Base-by-base conservation (phyloP, 495 filamentous ascomycete genomes). In the Hypoxylon intermedium region DNA sequence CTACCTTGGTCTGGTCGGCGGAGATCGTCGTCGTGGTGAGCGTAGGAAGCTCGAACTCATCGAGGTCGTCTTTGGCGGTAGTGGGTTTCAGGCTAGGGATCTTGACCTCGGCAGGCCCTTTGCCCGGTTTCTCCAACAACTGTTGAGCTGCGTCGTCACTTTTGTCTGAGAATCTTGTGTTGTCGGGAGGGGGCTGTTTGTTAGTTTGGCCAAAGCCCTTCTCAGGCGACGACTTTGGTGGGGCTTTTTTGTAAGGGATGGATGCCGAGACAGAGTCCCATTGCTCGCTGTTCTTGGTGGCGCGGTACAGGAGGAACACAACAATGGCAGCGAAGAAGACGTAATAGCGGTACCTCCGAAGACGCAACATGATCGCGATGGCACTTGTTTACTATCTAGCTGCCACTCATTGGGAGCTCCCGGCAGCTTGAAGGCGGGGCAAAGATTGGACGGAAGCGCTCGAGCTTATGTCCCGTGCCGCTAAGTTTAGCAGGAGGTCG, bases 331-430 rank as follows among this genome's bases (percentile, higher is more conserved):
- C 85, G 68, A 90, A 87, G 62, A 89, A 74, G 42, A 92, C 68
- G 58, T 90, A 87, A 42, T 87, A 78, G 49, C 91, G 86, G 67
- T 91, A 93, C 74, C 90, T 82, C 46, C 91, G 87, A 60, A 89
- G 72, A 33, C 90, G 88, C 53, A 90, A 76, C 91, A 94, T 93
- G 43, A 63, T 75, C 70, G 49, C 45, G n/a, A 42, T 46, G 28
- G 19, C 20, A 9, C 38, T 49, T 31, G 19, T 24, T 53, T 42
- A 49, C 26, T 56, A 28, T n/a, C 24, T 9, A 31, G 56, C 28
- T 9, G 21, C 40, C 49, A 45, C 41, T 43, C 13, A 37, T 30
- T 13, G 28, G n/a, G 19, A n/a, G n/a, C 37, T 23, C 24, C 26
- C 21, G 24, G 33, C 20, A 24, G 26, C n/a, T 44, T 19, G 45